Conservation (phyloP, 2,329 filamentous ascomycete genomes). For the Davidsoniella eucalypti region DNA sequence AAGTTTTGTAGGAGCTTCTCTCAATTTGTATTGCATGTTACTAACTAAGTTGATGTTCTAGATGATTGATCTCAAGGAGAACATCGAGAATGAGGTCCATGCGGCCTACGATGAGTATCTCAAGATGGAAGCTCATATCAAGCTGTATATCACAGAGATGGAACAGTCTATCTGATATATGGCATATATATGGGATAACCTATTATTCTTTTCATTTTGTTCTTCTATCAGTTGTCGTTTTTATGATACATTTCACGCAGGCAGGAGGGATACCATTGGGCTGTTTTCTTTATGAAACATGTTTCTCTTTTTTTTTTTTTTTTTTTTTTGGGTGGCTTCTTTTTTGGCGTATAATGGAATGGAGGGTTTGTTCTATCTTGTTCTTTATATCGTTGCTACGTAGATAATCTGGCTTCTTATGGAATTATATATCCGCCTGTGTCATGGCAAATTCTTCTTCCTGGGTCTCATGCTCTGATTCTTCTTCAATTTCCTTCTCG, state of each 20-base stretch:
- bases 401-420: not conserved
- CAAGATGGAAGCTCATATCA: slow-evolving; percentile 95
- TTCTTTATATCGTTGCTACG: too few species aligned
- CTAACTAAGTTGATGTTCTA: slow-evolving; percentile 22
- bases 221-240: not conserved
- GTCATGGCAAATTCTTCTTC: slow-evolving; percentile 1
- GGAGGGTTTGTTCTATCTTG: too few species aligned
- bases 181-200: slow-evolving; percentile 5
- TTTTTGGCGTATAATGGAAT: slow-evolving; percentile 1
- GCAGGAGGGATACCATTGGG: not conserved
- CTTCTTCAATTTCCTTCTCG: not conserved
- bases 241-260: not conserved
- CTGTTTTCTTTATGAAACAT: not conserved
- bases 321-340: slow-evolving; percentile 1
- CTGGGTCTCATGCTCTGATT: slow-evolving; percentile 2
- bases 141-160: slow-evolving; percentile 97
- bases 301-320: slow-evolving; percentile 6
- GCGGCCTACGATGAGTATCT: slow-evolving; percentile 84
- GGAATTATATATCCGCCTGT: slow-evolving; percentile 3
- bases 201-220: not conserved
- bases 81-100: slow-evolving; percentile 88
- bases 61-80: slow-evolving; percentile 97
- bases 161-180: slow-evolving; percentile 54
- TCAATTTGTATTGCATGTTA: slow-evolving; percentile 1
- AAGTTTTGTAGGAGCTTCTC: slow-evolving; percentile 18